Evolutionary conservation across 345 rosid genomes (phyloP), one percentile per base, ranked within the genome.

Genomic region (Syzygium aqueum): DNA sequence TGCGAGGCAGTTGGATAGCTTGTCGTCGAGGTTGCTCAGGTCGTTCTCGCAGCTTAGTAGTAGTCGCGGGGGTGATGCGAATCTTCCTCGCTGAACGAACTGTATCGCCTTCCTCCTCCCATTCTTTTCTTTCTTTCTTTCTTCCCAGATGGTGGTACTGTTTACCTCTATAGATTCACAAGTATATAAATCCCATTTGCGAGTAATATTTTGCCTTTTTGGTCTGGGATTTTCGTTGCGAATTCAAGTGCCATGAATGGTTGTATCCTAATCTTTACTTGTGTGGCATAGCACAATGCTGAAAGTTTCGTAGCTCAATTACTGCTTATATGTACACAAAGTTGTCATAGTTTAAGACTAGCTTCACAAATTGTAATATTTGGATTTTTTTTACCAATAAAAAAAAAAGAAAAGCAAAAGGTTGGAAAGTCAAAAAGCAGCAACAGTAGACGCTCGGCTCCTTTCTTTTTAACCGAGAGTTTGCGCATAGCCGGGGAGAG

Each of bases 21-120:
- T 90, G 89, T 87, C 91, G 40, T 87, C 92, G 21, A 88, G 87
- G 85, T 77, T 89, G 53, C 56, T 89, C 87, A 88, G 92, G 85
- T 89, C 93, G 40, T 90, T 92, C 87, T 90, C 87, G 5, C 92
- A 89, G 82, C 52, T 88, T 40, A 56, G 86, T 12, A 86, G 87
- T 14, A 77, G 89, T 14, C 86, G 63, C 52, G 77, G 83, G n/a
- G 53, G 65, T 19, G 54, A 49, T 49, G 67, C 67, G 10, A 52
- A 51, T 56, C 87, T 77, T 53, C 57, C 85, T 49, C 1, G 43
- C 30, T 51, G 54, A 59, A 82, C 78, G 86, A 89, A 89, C 89
- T 88, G 63, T 77, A 56, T 49, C 89, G 52, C 40, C 27, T 30
- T 52, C 30, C 67, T 85, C 67, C 40, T 28, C 22, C 77, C 22